phyloP scores from a whole-genome alignment of 2,329 filamentous ascomycete species.

The Scedosporium boydii region DNA sequence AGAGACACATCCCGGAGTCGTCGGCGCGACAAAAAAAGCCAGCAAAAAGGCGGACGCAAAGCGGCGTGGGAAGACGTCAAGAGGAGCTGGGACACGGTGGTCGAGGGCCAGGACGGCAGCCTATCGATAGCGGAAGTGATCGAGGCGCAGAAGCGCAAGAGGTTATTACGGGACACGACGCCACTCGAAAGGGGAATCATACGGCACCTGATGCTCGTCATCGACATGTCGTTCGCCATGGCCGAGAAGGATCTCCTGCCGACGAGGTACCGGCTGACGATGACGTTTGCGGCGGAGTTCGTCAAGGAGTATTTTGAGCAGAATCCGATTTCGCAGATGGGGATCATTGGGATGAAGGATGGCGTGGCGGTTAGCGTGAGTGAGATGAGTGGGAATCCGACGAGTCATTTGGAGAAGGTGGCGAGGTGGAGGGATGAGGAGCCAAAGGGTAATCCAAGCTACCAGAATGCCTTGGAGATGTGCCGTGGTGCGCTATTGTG shows the following conservation, averaged over 20 bases:
- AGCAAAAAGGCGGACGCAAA: slow-evolving; percentile 7
- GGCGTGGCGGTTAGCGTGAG: slow-evolving; percentile 78
- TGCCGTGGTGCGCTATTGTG: slow-evolving; percentile 82
- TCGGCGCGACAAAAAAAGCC: slow-evolving; percentile 13
- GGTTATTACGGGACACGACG: slow-evolving; percentile 85
- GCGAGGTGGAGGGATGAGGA: slow-evolving; percentile 56
- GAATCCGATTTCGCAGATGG: slow-evolving; percentile 94
- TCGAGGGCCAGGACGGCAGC: slow-evolving; percentile 70
- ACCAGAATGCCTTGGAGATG: slow-evolving; percentile 97
- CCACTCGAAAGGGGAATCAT: slow-evolving; percentile 95
- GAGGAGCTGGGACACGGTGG: slow-evolving; percentile 62
- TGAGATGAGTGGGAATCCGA: slow-evolving; percentile 85
- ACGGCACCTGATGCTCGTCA: slow-evolving; percentile 81
- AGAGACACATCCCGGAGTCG: neutral
- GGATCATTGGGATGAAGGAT: slow-evolving; percentile 86
- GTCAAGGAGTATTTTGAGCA: slow-evolving; percentile 95
- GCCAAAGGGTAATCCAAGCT: slow-evolving; percentile 63
- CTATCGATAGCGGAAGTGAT: slow-evolving; percentile 67
- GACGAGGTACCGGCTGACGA: slow-evolving; percentile 70
- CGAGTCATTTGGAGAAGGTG: slow-evolving; percentile 74
- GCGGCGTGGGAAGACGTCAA: slow-evolving; percentile 59
- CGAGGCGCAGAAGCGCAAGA: slow-evolving; percentile 72
- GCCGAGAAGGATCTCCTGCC: slow-evolving; percentile 88
- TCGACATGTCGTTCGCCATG: slow-evolving; percentile 94
- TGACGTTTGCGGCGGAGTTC: slow-evolving; percentile 79